Evolutionary conservation across 2,329 filamentous ascomycete species (phyloP), one percentile per base, ranked within the genome.

Genomic region (Ambrosiella beaveri): DNA sequence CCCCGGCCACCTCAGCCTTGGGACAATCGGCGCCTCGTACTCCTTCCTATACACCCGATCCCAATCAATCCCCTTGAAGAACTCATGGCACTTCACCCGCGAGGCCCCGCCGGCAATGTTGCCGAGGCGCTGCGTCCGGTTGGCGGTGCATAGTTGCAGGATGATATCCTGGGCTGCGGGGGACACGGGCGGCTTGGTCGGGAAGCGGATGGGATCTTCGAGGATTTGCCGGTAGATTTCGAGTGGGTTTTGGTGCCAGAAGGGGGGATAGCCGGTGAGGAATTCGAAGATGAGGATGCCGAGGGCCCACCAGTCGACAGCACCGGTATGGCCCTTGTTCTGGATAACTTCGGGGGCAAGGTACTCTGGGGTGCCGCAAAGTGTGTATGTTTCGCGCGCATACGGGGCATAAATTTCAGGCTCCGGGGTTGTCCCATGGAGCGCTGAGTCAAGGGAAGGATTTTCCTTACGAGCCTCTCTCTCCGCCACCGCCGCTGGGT

Each of bases 161-260:
- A 91, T 88, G 62, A 93, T 79, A 67, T 88, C 82, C 66, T 86
- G 80, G 4, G 86, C 86, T 57, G 82, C 78, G 39, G 77, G 67
- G 15, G 84, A 85, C 68, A 89, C 80, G 52, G 68, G 66, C 1
- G 79, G 79, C n/a, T 82, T 74, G 57, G 78, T 75, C 1, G 87
- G 86, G 69, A 88, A 91, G 59, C 81, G 74, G 61, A 91, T 78
- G 39, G 84, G 83, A 64, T 86, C 86, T 67, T 87, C 84, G 37
- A 91, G 82, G 64, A 91, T 91, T 70, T 85, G 81, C 68, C 88
- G 87, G 71, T 91, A 91, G 60, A 91, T 91, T 68, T 90, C 87
- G 63, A 91, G 86, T 1, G 86, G 86, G 63, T 89, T 91, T 63
- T 87, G 82, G 66, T 90, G 84, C 85, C 86, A 93, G 67, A 91